Conservation (phyloP, 78 protist genomes). For the Dictyostelium capitatum region DNA sequence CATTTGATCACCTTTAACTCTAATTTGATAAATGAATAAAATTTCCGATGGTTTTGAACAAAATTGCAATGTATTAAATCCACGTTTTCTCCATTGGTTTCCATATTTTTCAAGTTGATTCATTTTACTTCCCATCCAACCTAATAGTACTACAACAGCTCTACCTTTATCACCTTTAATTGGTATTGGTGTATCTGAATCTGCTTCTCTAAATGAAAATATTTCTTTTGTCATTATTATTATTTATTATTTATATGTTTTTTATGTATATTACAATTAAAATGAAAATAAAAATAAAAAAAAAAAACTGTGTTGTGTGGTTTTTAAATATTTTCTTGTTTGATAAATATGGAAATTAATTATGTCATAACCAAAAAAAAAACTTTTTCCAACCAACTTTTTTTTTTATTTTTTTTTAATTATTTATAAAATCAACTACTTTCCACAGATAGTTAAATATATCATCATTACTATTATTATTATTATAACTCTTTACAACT, state of each 20-base stretch:
- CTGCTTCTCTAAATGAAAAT: background rate
- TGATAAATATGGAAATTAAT: too few species aligned
- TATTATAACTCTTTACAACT: too few species aligned
- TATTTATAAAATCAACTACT: too few species aligned
- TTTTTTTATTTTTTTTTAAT: too few species aligned
- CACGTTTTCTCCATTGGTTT: constrained; percentile 39
- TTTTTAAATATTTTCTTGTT: too few species aligned
- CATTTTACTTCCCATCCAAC: constrained; percentile 56
- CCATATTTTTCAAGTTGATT: constrained; percentile 23
- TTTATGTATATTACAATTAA: background rate
- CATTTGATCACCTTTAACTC: background rate
- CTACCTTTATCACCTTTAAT: background rate
- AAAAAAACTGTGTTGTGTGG: too few species aligned
- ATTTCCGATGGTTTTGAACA: constrained; percentile 20
- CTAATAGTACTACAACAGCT: constrained; percentile 16
- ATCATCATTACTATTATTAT: too few species aligned
- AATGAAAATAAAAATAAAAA: background rate
- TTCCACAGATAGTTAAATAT: too few species aligned
- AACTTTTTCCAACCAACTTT: too few species aligned
- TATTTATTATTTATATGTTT: background rate
- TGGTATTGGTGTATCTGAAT: constrained; percentile 3
- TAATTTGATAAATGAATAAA: background rate
- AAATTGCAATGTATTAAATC: constrained; percentile 20
- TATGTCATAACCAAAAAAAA: too few species aligned
- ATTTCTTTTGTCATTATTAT: background rate